phyloP scores from a whole-genome alignment of 352 stramenopile species.

The Globisporangium acanthophoron region DNA sequence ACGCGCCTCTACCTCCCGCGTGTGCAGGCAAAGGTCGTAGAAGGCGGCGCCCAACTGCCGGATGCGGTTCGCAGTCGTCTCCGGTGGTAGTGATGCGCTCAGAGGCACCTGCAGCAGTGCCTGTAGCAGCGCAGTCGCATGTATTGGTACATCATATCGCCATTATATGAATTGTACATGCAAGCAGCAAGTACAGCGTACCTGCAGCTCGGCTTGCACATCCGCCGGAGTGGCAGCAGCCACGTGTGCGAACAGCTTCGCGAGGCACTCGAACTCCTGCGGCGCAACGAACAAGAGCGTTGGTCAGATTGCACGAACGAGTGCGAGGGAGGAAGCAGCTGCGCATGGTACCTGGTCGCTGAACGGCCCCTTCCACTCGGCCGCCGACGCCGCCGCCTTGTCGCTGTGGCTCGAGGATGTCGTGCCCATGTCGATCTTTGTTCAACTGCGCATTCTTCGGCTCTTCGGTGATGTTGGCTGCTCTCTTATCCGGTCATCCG shows the following conservation, averaged over 20 bases:
- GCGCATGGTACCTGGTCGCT: conserved; percentile 49
- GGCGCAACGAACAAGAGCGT: background rate
- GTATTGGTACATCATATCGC: no score
- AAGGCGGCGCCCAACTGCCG: conserved; percentile 35
- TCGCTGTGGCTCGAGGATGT: conserved; percentile 8
- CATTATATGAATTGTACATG: no score
- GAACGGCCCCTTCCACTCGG: conserved; percentile 76
- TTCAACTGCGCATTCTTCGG: no score
- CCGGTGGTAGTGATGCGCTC: conserved; percentile 17
- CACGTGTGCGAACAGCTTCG: conserved; percentile 33
- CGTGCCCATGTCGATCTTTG: conserved; percentile 30
- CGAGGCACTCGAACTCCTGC: conserved; percentile 68
- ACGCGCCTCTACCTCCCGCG: conserved; percentile 16
- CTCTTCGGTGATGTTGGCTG: no score
- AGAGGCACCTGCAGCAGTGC: conserved; percentile 37
- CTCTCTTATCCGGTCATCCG: no score
- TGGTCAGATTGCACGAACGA: background rate
- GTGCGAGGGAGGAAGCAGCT: background rate
- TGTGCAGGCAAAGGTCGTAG: conserved; percentile 45
- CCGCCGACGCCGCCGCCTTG: conserved; percentile 5
- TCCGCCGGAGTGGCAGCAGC: conserved; percentile 19
- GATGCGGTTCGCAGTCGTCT: conserved; percentile 19
- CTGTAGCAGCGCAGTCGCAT: conserved; percentile 9
- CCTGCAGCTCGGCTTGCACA: conserved; percentile 37
- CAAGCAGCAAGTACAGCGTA: conserved; percentile 6